Conservation (phyloP, 148 eudicot species). For the Spergularia bocconei region DNA sequence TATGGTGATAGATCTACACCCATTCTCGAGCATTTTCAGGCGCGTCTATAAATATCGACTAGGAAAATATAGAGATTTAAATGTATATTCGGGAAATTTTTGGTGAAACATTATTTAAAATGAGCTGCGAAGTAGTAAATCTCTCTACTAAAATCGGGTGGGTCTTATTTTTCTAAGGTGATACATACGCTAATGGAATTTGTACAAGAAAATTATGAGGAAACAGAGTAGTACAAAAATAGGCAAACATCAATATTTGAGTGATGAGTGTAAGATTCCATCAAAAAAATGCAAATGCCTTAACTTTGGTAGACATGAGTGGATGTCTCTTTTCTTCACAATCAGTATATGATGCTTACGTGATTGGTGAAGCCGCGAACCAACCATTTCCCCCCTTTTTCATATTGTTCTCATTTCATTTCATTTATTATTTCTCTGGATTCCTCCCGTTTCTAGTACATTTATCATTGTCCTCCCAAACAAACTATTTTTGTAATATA, state of each 20-base stretch:
- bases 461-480: too few species aligned
- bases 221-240: background rate
- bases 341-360: constrained; percentile 16
- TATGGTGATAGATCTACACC: too few species aligned
- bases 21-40: too few species aligned
- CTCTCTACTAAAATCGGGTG: background rate
- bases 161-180: background rate
- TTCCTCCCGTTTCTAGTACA: too few species aligned
- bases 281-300: constrained; percentile 9
- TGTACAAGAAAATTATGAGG: background rate
- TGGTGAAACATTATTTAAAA: too few species aligned
- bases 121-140: too few species aligned
- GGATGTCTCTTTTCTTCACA: constrained; percentile 15
- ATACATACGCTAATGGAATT: background rate
- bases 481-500: too few species aligned
- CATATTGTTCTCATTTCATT: too few species aligned
- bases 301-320: constrained; percentile 26
- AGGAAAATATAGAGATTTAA: too few species aligned
- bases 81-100: too few species aligned
- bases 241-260: background rate
- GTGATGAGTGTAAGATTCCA: constrained; percentile 16
- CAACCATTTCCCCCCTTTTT: background rate
- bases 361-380: constrained; percentile 9
- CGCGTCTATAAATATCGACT: too few species aligned
- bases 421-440: too few species aligned